These are phyloP conservation scores for Pseudocercospora crystallina DNA, from an alignment of 2,329 filamentous ascomycete species.

Conservation along the genomic window DNA sequence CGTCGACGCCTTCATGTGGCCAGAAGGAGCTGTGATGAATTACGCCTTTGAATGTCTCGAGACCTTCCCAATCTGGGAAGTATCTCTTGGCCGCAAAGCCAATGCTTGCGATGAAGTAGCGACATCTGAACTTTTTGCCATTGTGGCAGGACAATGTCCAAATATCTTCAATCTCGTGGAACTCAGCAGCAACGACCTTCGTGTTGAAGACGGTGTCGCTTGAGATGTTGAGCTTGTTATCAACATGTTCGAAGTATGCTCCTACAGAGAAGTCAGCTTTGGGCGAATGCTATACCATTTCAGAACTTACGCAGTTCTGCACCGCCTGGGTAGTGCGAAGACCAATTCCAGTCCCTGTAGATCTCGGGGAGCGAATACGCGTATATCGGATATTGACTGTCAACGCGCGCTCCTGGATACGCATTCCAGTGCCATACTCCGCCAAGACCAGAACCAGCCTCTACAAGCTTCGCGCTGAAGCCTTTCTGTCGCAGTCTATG, in stretches of 20 bases:
- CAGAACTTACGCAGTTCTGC: too few relatives aligned
- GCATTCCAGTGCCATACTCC: constrained; percentile 39
- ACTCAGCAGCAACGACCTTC: too few relatives aligned
- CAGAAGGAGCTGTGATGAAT: constrained; percentile 40
- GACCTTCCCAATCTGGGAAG: constrained; percentile 10
- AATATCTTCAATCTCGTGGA: too few relatives aligned
- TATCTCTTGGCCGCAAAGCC: constrained; percentile 10
- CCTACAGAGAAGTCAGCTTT: not conserved
- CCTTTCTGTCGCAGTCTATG: constrained; percentile 32
- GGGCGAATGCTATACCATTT: too few relatives aligned
- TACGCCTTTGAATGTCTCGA: constrained; percentile 19
- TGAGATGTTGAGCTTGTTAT: constrained; percentile 54
- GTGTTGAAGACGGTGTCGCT: constrained; percentile 61
- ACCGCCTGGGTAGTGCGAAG: constrained; percentile 26
- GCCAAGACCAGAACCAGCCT: constrained; percentile 34
- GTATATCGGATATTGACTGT: constrained; percentile 48
- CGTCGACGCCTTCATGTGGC: constrained; percentile 29
- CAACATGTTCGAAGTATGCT: constrained; percentile 61
- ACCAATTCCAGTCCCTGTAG: constrained; percentile 57
- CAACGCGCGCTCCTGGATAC: constrained; percentile 45
- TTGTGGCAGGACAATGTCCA: constrained; percentile 2
- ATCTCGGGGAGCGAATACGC: constrained; percentile 47
- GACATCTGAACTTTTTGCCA: not conserved
- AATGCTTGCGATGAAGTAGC: constrained; percentile 37
- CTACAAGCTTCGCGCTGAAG: constrained; percentile 33